These are phyloP conservation scores for Ceratobasidium sp. DNA, from an alignment of 1,284 basidiomycete genomes.

Conservation along the genomic window DNA sequence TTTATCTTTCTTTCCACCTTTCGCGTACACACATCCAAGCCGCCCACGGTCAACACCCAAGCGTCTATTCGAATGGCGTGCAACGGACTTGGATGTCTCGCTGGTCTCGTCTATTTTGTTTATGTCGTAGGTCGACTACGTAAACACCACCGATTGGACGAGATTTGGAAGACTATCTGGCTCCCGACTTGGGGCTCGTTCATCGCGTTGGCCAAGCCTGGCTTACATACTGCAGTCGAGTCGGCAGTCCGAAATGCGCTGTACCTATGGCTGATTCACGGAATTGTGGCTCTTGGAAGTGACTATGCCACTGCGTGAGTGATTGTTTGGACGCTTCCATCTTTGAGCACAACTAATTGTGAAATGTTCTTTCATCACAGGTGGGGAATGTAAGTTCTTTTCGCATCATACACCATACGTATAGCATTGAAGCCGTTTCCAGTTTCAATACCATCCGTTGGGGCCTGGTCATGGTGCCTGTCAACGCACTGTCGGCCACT, in stretches of 20 bases:
- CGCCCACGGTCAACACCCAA: constrained; percentile 44
- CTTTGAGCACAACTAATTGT: no score
- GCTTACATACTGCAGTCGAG: constrained; percentile 40
- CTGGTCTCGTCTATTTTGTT: constrained; percentile 44
- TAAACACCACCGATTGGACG: constrained; percentile 8
- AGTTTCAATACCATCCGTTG: constrained; percentile 45
- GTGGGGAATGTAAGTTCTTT: constrained; percentile 41
- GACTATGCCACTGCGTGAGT: constrained; percentile 43
- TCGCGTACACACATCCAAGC: constrained; percentile 35
- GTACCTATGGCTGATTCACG: constrained; percentile 44
- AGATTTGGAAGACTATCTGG: constrained; percentile 4
- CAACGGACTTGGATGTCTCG: constrained; percentile 39
- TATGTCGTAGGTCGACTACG: constrained; percentile 25
- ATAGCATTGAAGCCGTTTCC: background rate
- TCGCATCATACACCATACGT: no score
- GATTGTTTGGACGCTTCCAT: no score
- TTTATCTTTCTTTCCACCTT: constrained; percentile 44
- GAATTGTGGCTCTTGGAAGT: constrained; percentile 41
- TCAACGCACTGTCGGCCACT: constrained; percentile 43
- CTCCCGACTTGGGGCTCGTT: constrained; percentile 30
- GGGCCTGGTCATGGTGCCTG: constrained; percentile 45
- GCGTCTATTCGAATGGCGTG: constrained; percentile 44
- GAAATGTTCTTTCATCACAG: background rate
- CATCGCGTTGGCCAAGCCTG: constrained; percentile 40
- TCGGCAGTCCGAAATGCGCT: constrained; percentile 44